Percentiles rank a stretch among this genome's conserved stretches.
Conservation (phyloP, 2,329 filamentous ascomycete species). For the Sporothrix curviconia region DNA sequence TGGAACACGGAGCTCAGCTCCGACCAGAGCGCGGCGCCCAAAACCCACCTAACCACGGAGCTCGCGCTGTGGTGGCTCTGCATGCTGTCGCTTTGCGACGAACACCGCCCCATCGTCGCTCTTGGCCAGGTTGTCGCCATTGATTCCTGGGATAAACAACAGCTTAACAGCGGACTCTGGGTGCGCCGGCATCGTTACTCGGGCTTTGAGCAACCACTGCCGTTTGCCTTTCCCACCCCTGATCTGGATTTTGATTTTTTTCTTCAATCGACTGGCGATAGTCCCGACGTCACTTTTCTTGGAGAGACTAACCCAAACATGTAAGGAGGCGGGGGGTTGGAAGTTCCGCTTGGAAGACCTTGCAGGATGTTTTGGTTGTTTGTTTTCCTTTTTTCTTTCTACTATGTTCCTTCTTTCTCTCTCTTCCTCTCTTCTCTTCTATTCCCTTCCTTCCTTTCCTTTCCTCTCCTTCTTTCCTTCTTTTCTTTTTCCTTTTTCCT, state of each 20-base stretch:
- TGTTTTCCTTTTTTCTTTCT: not conserved
- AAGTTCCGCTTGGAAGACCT: not conserved
- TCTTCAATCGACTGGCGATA: not conserved
- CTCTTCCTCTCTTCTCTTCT: not conserved
- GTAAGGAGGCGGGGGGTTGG: not conserved
- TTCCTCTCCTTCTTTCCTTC: not conserved
- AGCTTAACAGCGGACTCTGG: not conserved
- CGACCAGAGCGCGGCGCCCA: not conserved
- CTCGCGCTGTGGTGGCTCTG: conserved; percentile 1
- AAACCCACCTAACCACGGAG: not conserved
- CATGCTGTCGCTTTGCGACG: not conserved
- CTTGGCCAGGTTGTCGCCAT: not conserved
- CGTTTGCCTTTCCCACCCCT: not conserved
- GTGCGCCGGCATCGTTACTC: not conserved
- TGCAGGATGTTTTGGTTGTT: not conserved
- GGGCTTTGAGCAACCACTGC: not conserved
- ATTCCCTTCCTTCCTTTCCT: not conserved
- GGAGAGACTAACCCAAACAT: not conserved
- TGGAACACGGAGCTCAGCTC: not conserved
- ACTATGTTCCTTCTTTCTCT: not conserved
- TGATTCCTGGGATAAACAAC: not conserved
- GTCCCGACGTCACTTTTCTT: not conserved
- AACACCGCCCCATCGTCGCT: not conserved
- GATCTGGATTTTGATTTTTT: not conserved
- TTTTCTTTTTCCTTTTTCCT: not conserved